phyloP scores from a whole-genome alignment of 208 protist genomes.

The Endotrypanum monterogeii region DNA sequence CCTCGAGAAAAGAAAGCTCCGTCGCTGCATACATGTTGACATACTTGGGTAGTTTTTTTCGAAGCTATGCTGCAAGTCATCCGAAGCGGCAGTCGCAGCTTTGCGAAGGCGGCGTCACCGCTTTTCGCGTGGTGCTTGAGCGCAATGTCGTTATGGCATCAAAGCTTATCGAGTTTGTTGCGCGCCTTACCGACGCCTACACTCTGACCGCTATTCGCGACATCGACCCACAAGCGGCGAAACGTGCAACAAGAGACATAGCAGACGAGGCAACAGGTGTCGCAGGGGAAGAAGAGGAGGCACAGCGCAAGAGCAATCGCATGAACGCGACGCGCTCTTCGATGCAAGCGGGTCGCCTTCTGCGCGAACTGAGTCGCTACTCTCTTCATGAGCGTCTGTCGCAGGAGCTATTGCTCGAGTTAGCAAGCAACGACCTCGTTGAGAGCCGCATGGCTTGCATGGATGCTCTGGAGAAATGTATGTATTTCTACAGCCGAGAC shows the following conservation, averaged over 20 bases:
- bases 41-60: slow-evolving; percentile 74
- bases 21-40: slow-evolving; percentile 57
- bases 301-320: slow-evolving; percentile 36
- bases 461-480: slow-evolving; percentile 66
- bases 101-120: slow-evolving; percentile 58
- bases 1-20: slow-evolving; percentile 31
- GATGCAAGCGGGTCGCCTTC: slow-evolving; percentile 76
- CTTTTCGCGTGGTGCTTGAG: slow-evolving; percentile 58
- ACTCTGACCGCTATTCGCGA: slow-evolving; percentile 78
- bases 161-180: slow-evolving; percentile 63
- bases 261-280: slow-evolving; percentile 21
- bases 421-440: slow-evolving; percentile 38
- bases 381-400: slow-evolving; percentile 87
- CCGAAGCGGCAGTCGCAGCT: slow-evolving; percentile 62
- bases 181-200: slow-evolving; percentile 71
- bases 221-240: slow-evolving; percentile 79
- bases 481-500: slow-evolving; percentile 89
- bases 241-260: slow-evolving; percentile 21
- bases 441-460: slow-evolving; percentile 53
- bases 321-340: slow-evolving; percentile 56
- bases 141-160: slow-evolving; percentile 35
- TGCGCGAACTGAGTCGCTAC: slow-evolving; percentile 79
- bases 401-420: slow-evolving; percentile 61
- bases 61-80: slow-evolving; percentile 85
- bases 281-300: slow-evolving; percentile 13